Conservation (phyloP, 805 yeast species). For the Yarrowia osloensis region DNA sequence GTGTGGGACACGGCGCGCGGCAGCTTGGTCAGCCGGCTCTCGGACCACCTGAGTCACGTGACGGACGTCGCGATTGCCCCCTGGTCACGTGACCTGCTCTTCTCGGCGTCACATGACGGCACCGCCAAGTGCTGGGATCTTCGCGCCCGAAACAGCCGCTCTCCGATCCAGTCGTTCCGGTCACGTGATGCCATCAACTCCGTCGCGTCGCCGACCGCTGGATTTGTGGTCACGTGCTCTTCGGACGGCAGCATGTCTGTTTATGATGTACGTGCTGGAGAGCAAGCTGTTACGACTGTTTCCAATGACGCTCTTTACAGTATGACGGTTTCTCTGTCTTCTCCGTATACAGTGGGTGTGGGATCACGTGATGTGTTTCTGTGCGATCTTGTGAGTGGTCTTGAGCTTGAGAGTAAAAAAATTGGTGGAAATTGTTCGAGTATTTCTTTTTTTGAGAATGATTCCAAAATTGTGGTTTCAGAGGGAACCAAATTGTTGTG, state of each 20-base stretch:
- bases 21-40: constrained; percentile 34
- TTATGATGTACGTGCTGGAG: constrained; percentile 9
- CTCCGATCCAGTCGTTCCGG: constrained; percentile 45
- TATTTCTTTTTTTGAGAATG: neutral
- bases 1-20: constrained; percentile 42
- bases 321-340: neutral
- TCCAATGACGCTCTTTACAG: neutral
- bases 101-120: constrained; percentile 41
- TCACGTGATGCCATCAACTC: constrained; percentile 43
- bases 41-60: constrained; percentile 6
- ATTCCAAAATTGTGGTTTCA: neutral
- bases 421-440: neutral
- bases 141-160: constrained; percentile 33
- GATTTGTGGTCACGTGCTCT: constrained; percentile 40
- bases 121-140: constrained; percentile 43
- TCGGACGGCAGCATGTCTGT: constrained; percentile 41
- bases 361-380: neutral
- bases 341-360: neutral
- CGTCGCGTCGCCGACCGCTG: constrained; percentile 32
- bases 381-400: neutral
- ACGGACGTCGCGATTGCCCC: neutral
- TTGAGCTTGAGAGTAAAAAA: neutral
- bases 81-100: constrained; percentile 41
- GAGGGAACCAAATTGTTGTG: neutral
- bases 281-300: neutral